A percentile compares a stretch with the other conserved stretches of the same genome.
Conservation (phyloP, 1,284 basidiomycete genomes). For the Flammula alnicola region DNA sequence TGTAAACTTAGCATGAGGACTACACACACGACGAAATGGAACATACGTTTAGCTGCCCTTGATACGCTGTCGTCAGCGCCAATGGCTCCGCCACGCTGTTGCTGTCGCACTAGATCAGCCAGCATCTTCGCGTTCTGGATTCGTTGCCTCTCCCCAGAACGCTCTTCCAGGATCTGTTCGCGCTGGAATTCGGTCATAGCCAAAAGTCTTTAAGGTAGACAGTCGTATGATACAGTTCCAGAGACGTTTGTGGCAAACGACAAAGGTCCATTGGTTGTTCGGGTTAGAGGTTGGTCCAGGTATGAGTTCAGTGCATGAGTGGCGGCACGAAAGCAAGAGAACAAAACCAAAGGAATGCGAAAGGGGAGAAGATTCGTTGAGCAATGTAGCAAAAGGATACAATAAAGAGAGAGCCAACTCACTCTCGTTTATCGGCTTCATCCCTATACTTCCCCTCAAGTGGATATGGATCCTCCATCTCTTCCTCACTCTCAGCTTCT, state of each 20-base stretch:
- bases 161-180: slow-evolving; percentile 81
- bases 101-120: slow-evolving; percentile 76
- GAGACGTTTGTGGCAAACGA: too few relatives aligned
- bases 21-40: too few relatives aligned
- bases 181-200: slow-evolving; percentile 86
- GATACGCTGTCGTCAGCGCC: slow-evolving; percentile 60
- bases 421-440: slow-evolving; percentile 82
- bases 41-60: slow-evolving; percentile 75
- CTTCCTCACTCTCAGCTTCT: slow-evolving; percentile 60
- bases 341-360: slow-evolving; percentile 3
- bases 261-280: too few relatives aligned
- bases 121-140: slow-evolving; percentile 77
- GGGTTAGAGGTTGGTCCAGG: too few relatives aligned
- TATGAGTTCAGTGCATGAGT: too few relatives aligned
- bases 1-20: too few relatives aligned
- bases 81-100: slow-evolving; percentile 49
- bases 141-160: slow-evolving; percentile 82
- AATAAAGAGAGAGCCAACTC: slow-evolving; percentile 38
- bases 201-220: slow-evolving; percentile 62
- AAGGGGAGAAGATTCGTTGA: not conserved
- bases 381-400: not conserved
- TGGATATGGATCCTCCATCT: slow-evolving; percentile 73
- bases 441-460: slow-evolving; percentile 90
- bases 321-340: slow-evolving; percentile 21
- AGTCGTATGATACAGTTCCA: not conserved